These are phyloP conservation scores for Verticillium nonalfalfae DNA, from an alignment of 2,329 filamentous ascomycete species.

Conservation along the genomic window DNA sequence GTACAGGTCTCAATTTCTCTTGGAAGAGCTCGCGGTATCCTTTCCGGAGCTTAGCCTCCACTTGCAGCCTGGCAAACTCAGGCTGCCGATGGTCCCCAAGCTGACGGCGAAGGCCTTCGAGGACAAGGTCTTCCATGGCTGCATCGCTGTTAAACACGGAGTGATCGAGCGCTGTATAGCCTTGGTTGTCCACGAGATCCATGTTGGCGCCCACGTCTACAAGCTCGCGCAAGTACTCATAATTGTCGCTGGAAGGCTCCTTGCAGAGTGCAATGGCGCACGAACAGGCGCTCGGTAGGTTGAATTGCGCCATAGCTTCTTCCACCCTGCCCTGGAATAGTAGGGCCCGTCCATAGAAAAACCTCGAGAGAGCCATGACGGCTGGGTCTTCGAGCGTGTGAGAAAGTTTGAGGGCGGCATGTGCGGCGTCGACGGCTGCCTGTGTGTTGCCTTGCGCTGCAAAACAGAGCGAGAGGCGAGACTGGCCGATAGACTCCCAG, in stretches of 20 bases:
- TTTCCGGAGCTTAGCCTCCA: conserved; percentile 22
- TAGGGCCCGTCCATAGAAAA: conserved; percentile 23
- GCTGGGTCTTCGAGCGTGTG: conserved; percentile 15
- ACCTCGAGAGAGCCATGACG: conserved; percentile 21
- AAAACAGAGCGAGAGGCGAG: conserved; percentile 26
- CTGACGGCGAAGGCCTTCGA: conserved; percentile 16
- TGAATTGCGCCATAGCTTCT: conserved; percentile 21
- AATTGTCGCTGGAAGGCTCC: conserved; percentile 28
- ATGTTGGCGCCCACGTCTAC: conserved; percentile 24
- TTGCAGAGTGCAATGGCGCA: conserved; percentile 29
- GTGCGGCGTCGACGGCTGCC: conserved; percentile 14
- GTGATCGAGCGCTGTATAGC: conserved; percentile 29
- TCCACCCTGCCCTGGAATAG: conserved; percentile 13
- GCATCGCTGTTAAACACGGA: conserved; percentile 24
- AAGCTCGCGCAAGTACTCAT: conserved; percentile 23
- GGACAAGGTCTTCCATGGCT: conserved; percentile 16
- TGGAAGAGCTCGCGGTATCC: conserved; percentile 28
- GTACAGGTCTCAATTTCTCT: conserved; percentile 24
- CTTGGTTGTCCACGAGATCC: conserved; percentile 21
- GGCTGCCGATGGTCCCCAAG: conserved; percentile 1
- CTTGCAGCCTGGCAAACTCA: not conserved
- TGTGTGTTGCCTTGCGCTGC: not conserved
- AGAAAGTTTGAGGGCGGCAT: conserved; percentile 9
- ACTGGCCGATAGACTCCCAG: conserved; percentile 21
- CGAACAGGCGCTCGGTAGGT: conserved; percentile 16